These are phyloP conservation scores for Oryza nivara DNA, from an alignment of 176 grass and related monocot species.

Conservation along the genomic window DNA sequence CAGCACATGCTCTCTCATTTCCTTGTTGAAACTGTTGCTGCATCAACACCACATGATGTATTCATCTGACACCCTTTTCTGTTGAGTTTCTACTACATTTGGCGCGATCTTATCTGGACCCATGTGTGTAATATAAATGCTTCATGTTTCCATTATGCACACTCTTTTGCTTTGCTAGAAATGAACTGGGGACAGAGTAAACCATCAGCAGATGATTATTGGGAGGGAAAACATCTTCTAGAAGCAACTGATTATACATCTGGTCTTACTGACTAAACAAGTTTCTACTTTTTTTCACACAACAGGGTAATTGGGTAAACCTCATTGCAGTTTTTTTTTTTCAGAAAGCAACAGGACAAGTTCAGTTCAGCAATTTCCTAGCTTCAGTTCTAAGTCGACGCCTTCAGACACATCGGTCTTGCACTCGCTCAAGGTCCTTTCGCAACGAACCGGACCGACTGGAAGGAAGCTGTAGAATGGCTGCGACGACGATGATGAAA, in stretches of 20 bases:
- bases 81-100: constrained; percentile 49
- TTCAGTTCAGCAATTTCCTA: constrained; percentile 40
- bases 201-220: constrained; percentile 39
- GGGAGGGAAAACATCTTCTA: constrained; percentile 29
- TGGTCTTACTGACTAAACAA: constrained; percentile 29
- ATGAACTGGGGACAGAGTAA: neutral
- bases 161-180: constrained; percentile 11
- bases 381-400: constrained; percentile 75
- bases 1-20: constrained; percentile 40
- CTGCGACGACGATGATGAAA: constrained; percentile 29
- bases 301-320: neutral
- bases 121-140: constrained; percentile 17
- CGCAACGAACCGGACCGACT: constrained; percentile 35
- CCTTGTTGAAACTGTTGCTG: neutral
- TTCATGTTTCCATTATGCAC: constrained; percentile 15
- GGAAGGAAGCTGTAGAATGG: constrained; percentile 73
- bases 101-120: constrained; percentile 10
- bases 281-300: neutral
- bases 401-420: constrained; percentile 41
- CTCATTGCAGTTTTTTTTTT: neutral
- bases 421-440: constrained; percentile 43
- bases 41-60: constrained; percentile 33
- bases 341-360: neutral
- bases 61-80: constrained; percentile 36
- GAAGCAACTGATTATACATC: constrained; percentile 8